These are phyloP conservation scores for Neoscytalidium dimidiatum DNA, from an alignment of 2,329 filamentous ascomycete genomes.

Conservation along the genomic window DNA sequence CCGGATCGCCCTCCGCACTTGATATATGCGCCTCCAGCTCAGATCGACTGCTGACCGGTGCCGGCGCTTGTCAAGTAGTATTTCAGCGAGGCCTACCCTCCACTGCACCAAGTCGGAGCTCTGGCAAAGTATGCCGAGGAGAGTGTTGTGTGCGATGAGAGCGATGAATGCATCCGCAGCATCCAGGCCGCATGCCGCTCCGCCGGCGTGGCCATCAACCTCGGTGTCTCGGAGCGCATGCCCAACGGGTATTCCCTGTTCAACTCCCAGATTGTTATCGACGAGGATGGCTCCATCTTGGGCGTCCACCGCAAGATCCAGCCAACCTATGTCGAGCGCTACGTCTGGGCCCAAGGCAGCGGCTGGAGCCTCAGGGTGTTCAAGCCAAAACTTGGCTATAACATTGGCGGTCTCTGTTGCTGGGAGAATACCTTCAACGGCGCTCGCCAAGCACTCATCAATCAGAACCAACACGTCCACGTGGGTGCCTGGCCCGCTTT, in stretches of 20 bases:
- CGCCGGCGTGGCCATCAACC: conserved; percentile 34
- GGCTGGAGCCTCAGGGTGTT: conserved; percentile 34
- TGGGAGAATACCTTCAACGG: conserved; percentile 44
- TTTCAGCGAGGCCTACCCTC: conserved; percentile 39
- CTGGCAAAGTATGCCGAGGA: conserved; percentile 37
- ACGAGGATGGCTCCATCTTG: conserved; percentile 34
- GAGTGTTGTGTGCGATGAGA: conserved; percentile 36
- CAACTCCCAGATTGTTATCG: conserved; percentile 39
- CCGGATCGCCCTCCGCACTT: neutral
- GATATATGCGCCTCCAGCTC: neutral
- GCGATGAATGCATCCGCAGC: conserved; percentile 31
- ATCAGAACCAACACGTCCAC: conserved; percentile 39
- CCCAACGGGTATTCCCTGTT: conserved; percentile 36
- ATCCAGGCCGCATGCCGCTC: conserved; percentile 37
- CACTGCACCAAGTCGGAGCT: conserved; percentile 35
- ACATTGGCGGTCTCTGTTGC: conserved; percentile 38
- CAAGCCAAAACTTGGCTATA: conserved; percentile 27
- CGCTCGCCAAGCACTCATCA: conserved; percentile 37
- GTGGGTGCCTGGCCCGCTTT: conserved; percentile 41
- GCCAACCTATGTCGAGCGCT: conserved; percentile 38
- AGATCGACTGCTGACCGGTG: neutral
- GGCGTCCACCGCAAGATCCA: conserved; percentile 42
- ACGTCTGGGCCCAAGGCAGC: conserved; percentile 38
- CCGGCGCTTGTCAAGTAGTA: conserved; percentile 27
- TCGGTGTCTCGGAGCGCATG: conserved; percentile 38